These are phyloP conservation scores for Platanus orientalis DNA, from an alignment of 164 flowering plant genomes.

Conservation along the genomic window DNA sequence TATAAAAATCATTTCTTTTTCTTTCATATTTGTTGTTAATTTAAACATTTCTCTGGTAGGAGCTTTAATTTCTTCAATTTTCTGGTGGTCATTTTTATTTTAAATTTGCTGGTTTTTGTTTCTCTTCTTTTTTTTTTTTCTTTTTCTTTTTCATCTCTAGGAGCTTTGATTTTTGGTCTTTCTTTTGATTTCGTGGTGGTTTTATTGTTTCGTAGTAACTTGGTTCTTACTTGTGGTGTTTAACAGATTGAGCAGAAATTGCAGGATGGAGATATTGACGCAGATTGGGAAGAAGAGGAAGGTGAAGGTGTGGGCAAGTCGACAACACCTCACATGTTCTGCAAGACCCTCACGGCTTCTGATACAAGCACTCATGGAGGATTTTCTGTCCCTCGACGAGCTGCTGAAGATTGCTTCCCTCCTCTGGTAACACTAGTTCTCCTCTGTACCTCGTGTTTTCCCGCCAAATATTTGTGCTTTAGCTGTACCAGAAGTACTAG, in stretches of 20 bases:
- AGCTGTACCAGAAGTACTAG: too few relatives aligned
- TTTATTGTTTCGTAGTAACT: background rate
- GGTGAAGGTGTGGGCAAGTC: slow-evolving; percentile 39
- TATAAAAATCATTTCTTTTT: too few relatives aligned
- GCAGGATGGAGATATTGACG: slow-evolving; percentile 44
- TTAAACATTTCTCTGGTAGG: too few relatives aligned
- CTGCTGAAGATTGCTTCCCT: slow-evolving; percentile 99
- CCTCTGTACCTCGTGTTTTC: slow-evolving; percentile 49
- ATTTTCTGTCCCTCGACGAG: slow-evolving; percentile 96
- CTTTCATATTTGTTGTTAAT: too few relatives aligned
- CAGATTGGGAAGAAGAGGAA: slow-evolving; percentile 45
- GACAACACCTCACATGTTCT: slow-evolving; percentile 91
- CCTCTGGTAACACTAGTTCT: too few relatives aligned
- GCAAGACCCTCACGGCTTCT: slow-evolving; percentile 97
- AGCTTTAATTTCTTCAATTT: too few relatives aligned
- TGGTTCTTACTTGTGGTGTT: background rate
- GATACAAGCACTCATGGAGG: slow-evolving; percentile 99
- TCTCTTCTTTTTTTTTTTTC: too few relatives aligned
- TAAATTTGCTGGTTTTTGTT: too few relatives aligned
- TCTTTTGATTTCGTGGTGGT: background rate
- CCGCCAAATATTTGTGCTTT: background rate
- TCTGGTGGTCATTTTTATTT: too few relatives aligned
- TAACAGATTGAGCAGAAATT: slow-evolving; percentile 54
- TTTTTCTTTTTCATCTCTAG: too few relatives aligned
- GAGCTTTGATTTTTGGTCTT: slow-evolving; percentile 5